phyloP scores from a whole-genome alignment of 345 rosid species.

The Hibiscus syriacus region DNA sequence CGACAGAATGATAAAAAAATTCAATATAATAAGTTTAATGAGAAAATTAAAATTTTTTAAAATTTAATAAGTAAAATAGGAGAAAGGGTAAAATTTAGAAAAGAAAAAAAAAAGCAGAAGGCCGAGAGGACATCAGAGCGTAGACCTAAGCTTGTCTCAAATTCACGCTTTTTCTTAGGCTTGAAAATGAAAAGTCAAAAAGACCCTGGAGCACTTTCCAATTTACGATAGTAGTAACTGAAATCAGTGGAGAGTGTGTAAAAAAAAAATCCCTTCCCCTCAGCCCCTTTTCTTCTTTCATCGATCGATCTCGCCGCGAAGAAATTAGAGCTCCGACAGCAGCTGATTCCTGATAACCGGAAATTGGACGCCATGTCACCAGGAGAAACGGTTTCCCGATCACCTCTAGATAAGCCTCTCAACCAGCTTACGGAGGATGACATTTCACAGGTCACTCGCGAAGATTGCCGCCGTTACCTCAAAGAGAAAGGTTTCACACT shows the following conservation, averaged over 20 bases:
- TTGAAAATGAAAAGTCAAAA: not conserved
- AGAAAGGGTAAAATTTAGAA: too few species aligned
- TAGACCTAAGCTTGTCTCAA: not conserved
- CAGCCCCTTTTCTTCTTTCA: not conserved
- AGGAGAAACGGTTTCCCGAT: slow-evolving; percentile 25
- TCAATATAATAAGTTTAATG: too few species aligned
- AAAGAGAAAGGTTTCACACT: slow-evolving; percentile 27
- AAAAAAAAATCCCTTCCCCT: not conserved
- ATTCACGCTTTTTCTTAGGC: not conserved
- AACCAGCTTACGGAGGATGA: slow-evolving; percentile 39
- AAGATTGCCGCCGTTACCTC: slow-evolving; percentile 49
- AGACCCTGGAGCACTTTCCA: slow-evolving; percentile 3
- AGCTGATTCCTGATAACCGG: not conserved
- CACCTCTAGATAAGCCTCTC: slow-evolving; percentile 37
- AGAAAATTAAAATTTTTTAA: too few species aligned
- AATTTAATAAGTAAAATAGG: too few species aligned
- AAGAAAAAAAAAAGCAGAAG: not conserved
- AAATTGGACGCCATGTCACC: slow-evolving; percentile 20
- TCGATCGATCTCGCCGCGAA: slow-evolving; percentile 1
- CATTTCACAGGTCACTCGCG: slow-evolving; percentile 50
- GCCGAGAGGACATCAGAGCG: slow-evolving; percentile 10
- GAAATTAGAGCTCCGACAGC: not conserved
- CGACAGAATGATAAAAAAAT: too few species aligned
- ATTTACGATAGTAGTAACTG: slow-evolving; percentile 15
- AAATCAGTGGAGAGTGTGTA: slow-evolving; percentile 1